Conservation (phyloP, 306 rosid species). For the Adenanthera pavonina region DNA sequence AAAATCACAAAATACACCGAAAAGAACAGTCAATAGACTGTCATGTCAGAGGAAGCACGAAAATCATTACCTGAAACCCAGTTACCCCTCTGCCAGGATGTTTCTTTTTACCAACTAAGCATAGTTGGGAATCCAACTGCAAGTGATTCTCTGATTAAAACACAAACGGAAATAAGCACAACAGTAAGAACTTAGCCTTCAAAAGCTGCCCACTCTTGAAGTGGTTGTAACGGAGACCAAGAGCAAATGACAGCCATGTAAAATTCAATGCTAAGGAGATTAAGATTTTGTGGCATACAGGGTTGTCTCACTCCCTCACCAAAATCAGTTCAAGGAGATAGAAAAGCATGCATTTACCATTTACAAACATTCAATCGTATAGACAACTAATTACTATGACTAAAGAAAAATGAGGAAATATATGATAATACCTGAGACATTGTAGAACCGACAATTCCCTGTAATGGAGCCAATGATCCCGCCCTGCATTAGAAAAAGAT, state of each 20-base stretch:
- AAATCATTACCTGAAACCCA: conserved; percentile 62
- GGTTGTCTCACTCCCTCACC: neutral
- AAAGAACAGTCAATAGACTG: neutral
- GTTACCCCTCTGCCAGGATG: conserved; percentile 61
- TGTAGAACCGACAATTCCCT: conserved; percentile 78
- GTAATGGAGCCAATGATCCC: conserved; percentile 83
- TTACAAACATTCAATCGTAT: neutral
- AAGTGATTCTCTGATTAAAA: conserved; percentile 57
- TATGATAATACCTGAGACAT: conserved; percentile 67
- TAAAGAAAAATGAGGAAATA: conserved; percentile 19
- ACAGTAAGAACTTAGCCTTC: conserved; percentile 7
- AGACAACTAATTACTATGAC: conserved; percentile 26
- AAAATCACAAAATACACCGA: neutral
- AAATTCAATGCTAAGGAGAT: neutral
- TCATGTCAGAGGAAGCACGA: conserved; percentile 5
- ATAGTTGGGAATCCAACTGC: conserved; percentile 53
- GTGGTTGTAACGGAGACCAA: neutral
- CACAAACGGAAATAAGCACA: conserved; percentile 21
- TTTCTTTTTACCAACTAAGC: conserved; percentile 59
- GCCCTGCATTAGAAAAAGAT: conserved; percentile 59
- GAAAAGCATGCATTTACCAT: neutral
- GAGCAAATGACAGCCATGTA: neutral
- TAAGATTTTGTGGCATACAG: neutral
- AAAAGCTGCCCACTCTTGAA: neutral
- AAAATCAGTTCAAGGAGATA: neutral